These are phyloP conservation scores for Xylariaceae sp. DNA, from an alignment of 2,329 filamentous ascomycete species.

Conservation along the genomic window DNA sequence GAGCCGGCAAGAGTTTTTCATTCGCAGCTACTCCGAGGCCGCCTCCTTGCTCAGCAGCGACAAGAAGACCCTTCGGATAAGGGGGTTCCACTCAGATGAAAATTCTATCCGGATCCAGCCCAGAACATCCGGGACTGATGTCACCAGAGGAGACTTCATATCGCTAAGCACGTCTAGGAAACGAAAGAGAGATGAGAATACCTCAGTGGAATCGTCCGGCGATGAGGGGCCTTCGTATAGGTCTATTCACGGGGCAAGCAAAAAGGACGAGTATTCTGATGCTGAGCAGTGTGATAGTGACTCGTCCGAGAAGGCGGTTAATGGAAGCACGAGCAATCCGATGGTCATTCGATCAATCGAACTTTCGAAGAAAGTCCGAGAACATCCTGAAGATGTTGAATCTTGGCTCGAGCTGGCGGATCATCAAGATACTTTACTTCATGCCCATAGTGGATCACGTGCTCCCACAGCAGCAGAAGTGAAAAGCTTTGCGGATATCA, in stretches of 20 bases:
- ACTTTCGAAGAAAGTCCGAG: conserved; percentile 58
- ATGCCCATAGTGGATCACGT: conserved; percentile 41
- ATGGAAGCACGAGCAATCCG: conserved; percentile 37
- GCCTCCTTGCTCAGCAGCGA: conserved; percentile 37
- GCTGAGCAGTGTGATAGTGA: conserved; percentile 47
- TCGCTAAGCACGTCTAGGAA: conserved; percentile 40
- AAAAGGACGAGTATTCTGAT: conserved; percentile 41
- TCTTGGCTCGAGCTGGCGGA: conserved; percentile 74
- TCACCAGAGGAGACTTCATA: conserved; percentile 43
- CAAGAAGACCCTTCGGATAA: conserved; percentile 45
- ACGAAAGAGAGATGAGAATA: conserved; percentile 33
- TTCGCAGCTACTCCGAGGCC: conserved; percentile 41
- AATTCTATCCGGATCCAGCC: conserved; percentile 38
- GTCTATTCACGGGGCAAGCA: conserved; percentile 60
- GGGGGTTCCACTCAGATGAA: conserved; percentile 34
- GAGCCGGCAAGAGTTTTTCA: conserved; percentile 50
- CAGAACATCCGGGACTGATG: conserved; percentile 21
- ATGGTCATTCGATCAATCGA: conserved; percentile 52
- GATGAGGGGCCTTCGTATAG: conserved; percentile 53
- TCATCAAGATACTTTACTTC: conserved; percentile 67
- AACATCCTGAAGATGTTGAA: conserved; percentile 59
- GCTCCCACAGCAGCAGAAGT: conserved; percentile 54
- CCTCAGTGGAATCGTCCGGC: conserved; percentile 37
- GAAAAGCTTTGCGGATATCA: conserved; percentile 69
- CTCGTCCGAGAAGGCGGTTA: conserved; percentile 33